Evolutionary conservation across 805 yeast genomes (phyloP).

Genomic region (Brettanomyces bruxellensis): DNA sequence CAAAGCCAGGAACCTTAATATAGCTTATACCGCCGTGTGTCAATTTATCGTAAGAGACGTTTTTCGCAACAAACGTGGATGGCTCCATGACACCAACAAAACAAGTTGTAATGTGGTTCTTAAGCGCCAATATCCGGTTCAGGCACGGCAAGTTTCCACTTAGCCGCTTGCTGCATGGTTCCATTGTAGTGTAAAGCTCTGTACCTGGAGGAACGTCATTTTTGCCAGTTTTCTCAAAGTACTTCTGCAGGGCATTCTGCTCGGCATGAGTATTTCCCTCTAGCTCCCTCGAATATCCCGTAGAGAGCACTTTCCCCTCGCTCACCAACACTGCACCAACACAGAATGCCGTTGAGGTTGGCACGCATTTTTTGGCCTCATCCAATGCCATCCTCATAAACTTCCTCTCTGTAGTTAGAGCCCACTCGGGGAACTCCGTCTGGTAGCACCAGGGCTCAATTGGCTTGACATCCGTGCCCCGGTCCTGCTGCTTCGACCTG

Average conservation of each 20-base stretch:
- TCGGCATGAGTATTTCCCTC: constrained; percentile 98
- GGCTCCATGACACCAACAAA: constrained; percentile 94
- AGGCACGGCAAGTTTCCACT: constrained; percentile 90
- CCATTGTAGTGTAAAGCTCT: constrained; percentile 91
- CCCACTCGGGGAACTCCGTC: constrained; percentile 81
- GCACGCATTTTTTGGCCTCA: constrained; percentile 73
- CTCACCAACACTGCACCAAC: constrained; percentile 86
- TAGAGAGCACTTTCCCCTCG: constrained; percentile 57
- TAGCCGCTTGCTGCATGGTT: constrained; percentile 83
- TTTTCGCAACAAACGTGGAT: constrained; percentile 73
- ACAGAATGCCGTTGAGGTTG: constrained; percentile 77
- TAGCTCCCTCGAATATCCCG: constrained; percentile 85
- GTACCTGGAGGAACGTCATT: constrained; percentile 60
- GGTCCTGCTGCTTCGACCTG: not conserved
- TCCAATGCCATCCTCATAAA: constrained; percentile 71
- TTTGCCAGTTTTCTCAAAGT: constrained; percentile 31
- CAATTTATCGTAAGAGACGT: constrained; percentile 51
- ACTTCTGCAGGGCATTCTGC: constrained; percentile 84
- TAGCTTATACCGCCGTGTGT: constrained; percentile 56
- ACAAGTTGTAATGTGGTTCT: constrained; percentile 50
- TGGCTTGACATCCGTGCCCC: not conserved
- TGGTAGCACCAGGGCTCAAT: constrained; percentile 53
- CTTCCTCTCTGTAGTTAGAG: constrained; percentile 43
- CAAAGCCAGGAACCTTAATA: constrained; percentile 76
- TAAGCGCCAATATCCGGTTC: constrained; percentile 53